Evolutionary conservation across 352 stramenopile genomes (phyloP).

Genomic region (Blastocystis sp.): DNA sequence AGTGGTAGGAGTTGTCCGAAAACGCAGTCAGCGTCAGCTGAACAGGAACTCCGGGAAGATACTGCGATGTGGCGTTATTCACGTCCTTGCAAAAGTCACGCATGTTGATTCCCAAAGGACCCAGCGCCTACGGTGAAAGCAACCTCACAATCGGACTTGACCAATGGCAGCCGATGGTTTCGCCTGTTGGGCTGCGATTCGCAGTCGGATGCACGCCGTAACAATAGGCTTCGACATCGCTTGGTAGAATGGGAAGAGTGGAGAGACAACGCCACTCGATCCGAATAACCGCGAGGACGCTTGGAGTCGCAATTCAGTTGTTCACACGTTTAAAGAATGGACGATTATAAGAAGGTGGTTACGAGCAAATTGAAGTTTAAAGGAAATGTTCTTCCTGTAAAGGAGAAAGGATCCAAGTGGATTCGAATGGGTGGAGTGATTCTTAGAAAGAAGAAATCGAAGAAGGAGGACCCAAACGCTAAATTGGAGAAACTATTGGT

Average conservation of each 20-base stretch:
- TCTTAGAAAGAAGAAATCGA: conserved; percentile 40
- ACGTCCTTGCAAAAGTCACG: conserved; percentile 98
- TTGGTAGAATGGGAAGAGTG: conserved; percentile 8
- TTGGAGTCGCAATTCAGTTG: not conserved
- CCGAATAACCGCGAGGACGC: not conserved
- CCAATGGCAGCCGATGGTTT: conserved; percentile 74
- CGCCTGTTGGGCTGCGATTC: conserved; percentile 72
- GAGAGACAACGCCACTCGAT: not conserved
- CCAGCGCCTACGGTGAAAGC: conserved; percentile 68
- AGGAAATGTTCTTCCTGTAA: conserved; percentile 34
- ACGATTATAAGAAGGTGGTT: conserved; percentile 52
- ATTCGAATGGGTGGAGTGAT: not conserved
- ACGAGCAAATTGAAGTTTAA: conserved; percentile 48
- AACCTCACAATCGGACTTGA: conserved; percentile 1
- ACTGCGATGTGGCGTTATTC: conserved; percentile 82
- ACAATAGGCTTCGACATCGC: conserved; percentile 61
- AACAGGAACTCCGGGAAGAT: conserved; percentile 79
- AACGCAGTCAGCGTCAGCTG: conserved; percentile 80
- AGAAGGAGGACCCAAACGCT: conserved; percentile 14
- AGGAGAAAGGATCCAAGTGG: conserved; percentile 12
- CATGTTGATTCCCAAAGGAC: conserved; percentile 95
- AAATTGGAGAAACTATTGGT: conserved; percentile 51
- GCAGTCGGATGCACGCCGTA: conserved; percentile 73
- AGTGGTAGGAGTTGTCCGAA: conserved; percentile 85
- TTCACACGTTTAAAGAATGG: not conserved